Conservation (phyloP, 352 stramenopile genomes). For the Globisporangium iwayamae region DNA sequence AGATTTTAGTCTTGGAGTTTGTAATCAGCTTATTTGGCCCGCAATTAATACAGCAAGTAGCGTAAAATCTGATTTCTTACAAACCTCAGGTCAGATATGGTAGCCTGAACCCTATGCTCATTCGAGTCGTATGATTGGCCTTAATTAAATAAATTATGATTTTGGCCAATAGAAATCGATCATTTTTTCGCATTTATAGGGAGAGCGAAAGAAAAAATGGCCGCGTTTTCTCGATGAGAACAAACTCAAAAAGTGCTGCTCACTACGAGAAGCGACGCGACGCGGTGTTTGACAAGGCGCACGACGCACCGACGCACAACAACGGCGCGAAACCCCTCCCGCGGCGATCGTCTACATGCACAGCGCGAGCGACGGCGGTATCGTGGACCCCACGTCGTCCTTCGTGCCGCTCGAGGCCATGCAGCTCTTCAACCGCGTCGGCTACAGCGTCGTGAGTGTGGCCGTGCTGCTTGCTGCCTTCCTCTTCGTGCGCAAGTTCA, state of each 20-base stretch:
- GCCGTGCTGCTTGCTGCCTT: constrained; percentile 44
- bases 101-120: no score
- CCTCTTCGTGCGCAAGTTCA: constrained; percentile 58
- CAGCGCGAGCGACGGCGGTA: constrained; percentile 9
- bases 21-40: no score
- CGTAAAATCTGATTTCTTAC: no score
- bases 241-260: background rate
- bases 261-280: background rate
- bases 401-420: constrained; percentile 49
- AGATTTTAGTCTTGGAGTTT: no score
- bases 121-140: no score
- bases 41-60: no score
- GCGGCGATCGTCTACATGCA: background rate
- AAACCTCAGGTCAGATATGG: no score
- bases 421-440: constrained; percentile 54
- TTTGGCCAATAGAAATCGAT: no score
- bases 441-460: constrained; percentile 51
- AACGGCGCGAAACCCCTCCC: background rate
- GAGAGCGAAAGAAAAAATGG: no score
- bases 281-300: background rate
- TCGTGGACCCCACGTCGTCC: constrained; percentile 45
- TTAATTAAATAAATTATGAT: no score
- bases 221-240: background rate
- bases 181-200: no score
- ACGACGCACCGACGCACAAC: background rate